Conservation (phyloP, 352 stramenopile genomes). For the Phytophthora sojae region DNA sequence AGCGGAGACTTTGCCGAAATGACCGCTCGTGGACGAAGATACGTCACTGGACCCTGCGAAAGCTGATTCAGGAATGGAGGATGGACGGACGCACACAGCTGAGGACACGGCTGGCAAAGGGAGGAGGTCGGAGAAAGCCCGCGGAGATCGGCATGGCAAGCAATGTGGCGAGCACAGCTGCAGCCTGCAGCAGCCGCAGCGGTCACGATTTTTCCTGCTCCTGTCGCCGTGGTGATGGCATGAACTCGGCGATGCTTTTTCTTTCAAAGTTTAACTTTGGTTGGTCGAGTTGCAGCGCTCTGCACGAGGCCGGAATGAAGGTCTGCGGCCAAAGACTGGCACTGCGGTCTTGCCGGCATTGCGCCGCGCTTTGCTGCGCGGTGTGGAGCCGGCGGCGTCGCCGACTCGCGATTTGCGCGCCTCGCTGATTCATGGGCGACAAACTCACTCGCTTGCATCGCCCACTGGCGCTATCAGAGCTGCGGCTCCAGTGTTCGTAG, state of each 20-base stretch:
- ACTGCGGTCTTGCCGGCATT: neutral
- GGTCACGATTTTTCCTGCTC: neutral
- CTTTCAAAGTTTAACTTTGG: too few species aligned
- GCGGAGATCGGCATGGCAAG: constrained; percentile 6
- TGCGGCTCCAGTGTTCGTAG: neutral
- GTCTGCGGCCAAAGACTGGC: neutral
- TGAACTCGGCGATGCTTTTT: too few species aligned
- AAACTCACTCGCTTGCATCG: neutral
- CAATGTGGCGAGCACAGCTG: too few species aligned
- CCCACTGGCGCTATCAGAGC: neutral
- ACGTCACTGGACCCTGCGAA: constrained; percentile 19
- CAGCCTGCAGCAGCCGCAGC: neutral
- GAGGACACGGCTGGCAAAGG: neutral
- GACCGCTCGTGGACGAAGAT: constrained; percentile 22
- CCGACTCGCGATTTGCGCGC: neutral
- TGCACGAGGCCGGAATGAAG: constrained; percentile 8
- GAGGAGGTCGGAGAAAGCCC: neutral
- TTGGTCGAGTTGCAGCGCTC: neutral
- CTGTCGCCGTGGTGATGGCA: too few species aligned
- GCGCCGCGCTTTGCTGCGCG: neutral
- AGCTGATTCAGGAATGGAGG: constrained; percentile 14
- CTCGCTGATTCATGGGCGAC: neutral
- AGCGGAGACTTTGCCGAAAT: constrained; percentile 25
- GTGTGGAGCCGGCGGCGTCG: neutral
- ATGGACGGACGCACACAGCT: constrained; percentile 12